These are phyloP conservation scores for Piromyces finnis DNA, from an alignment of 192 early-diverging fungal species.

Conservation along the genomic window DNA sequence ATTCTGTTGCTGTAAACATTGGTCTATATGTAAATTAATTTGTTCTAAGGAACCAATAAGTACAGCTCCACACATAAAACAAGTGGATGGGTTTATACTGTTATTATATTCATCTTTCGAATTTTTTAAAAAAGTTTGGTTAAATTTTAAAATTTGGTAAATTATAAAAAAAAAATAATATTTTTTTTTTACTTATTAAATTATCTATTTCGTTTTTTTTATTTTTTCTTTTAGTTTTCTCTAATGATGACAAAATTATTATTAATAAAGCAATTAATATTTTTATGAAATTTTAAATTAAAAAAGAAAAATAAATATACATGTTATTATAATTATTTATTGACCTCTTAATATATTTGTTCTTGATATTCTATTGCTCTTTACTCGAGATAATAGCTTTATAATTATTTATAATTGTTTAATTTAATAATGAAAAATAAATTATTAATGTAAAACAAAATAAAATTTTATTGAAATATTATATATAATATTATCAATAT, in stretches of 20 bases:
- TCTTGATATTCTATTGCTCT: neutral
- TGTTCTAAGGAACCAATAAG: constrained; percentile 32
- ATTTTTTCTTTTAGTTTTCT: neutral
- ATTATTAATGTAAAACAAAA: no score
- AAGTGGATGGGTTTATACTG: constrained; percentile 11
- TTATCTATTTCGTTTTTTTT: neutral
- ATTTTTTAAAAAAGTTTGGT: no score
- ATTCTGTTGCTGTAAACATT: constrained; percentile 26
- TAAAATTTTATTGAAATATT: no score
- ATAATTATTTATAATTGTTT: no score
- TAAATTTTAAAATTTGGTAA: no score
- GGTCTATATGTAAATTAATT: constrained; percentile 62
- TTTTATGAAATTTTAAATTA: no score
- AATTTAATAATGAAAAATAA: no score
- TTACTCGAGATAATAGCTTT: neutral
- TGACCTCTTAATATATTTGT: neutral
- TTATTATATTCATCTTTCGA: neutral
- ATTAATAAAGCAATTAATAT: no score
- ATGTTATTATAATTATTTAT: no score
- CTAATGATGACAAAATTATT: neutral
- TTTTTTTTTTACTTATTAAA: neutral
- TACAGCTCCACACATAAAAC: constrained; percentile 43
- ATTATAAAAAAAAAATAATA: no score
- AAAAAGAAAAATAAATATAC: no score
- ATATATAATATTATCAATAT: no score